phyloP scores from a whole-genome alignment of 352 stramenopile species.

The Phytophthora tubulina region DNA sequence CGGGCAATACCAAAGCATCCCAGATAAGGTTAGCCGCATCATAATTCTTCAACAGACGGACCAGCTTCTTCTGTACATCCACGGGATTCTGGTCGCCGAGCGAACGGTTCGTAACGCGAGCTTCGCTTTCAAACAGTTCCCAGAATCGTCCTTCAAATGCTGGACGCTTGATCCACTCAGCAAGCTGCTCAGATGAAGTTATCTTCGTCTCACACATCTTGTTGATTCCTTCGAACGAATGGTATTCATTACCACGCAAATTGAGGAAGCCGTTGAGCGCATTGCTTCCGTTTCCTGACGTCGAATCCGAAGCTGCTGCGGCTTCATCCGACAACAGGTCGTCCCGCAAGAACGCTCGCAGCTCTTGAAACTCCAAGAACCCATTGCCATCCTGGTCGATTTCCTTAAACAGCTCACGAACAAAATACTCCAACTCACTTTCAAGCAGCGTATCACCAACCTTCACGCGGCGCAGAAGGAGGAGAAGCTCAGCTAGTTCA shows the following conservation, averaged over 20 bases:
- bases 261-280: constrained; percentile 69
- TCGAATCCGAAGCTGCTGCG: constrained; percentile 15
- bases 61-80: constrained; percentile 79
- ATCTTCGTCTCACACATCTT: constrained; percentile 68
- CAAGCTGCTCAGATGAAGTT: constrained; percentile 54
- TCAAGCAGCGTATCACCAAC: constrained; percentile 71
- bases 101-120: constrained; percentile 51
- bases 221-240: constrained; percentile 69
- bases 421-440: constrained; percentile 73
- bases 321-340: constrained; percentile 52
- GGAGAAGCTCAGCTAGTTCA: constrained; percentile 66
- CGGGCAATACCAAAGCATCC: constrained; percentile 63
- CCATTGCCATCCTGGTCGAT: constrained; percentile 94
- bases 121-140: constrained; percentile 70
- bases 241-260: constrained; percentile 74
- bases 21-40: constrained; percentile 71
- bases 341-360: constrained; percentile 82
- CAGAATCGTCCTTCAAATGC: constrained; percentile 67
- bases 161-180: constrained; percentile 54
- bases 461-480: constrained; percentile 72
- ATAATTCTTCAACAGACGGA: constrained; percentile 77
- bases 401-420: constrained; percentile 80
- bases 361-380: constrained; percentile 96
- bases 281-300: constrained; percentile 48
- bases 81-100: constrained; percentile 55